A percentile compares a stretch with the other conserved stretches of the same genome.
Conservation (phyloP, 768 basidiomycete species). For the Pisolithus sp. region DNA sequence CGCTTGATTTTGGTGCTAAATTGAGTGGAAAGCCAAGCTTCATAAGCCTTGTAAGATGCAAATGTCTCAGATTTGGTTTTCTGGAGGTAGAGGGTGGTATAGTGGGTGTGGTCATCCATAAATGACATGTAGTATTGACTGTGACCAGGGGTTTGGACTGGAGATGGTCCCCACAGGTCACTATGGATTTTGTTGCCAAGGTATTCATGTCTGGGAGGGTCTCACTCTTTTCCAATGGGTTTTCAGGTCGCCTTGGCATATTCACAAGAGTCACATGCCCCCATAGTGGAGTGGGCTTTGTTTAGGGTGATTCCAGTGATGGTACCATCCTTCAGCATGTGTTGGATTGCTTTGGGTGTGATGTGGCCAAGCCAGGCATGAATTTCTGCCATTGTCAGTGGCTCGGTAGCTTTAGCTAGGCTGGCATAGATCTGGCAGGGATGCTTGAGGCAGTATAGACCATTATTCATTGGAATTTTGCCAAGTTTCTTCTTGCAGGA, state of each 20-base stretch:
- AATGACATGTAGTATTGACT: conserved; percentile 7
- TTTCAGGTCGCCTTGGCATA: conserved; percentile 7
- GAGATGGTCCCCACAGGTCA: conserved; percentile 43
- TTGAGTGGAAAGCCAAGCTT: conserved; percentile 1
- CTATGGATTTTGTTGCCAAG: conserved; percentile 15
- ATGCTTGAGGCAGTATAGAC: neutral
- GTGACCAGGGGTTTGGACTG: conserved; percentile 18
- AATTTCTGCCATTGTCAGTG: neutral
- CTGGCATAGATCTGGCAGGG: neutral
- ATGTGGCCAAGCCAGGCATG: conserved; percentile 4
- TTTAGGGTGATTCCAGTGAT: neutral
- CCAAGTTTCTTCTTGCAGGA: neutral
- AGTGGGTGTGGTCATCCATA: conserved; percentile 3
- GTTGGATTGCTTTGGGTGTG: neutral
- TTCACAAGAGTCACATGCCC: conserved; percentile 7
- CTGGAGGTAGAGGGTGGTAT: conserved; percentile 1
- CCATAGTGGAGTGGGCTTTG: conserved; percentile 1
- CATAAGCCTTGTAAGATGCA: neutral
- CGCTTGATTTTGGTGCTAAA: neutral
- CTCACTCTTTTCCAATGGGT: conserved; percentile 2
- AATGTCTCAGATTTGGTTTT: conserved; percentile 6
- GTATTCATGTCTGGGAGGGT: neutral
- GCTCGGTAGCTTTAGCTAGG: neutral
- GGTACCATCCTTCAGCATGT: conserved; percentile 5
- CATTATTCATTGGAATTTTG: neutral